These are phyloP conservation scores for Talaromyces pinophilus DNA, from an alignment of 2,329 filamentous ascomycete species.

Conservation along the genomic window DNA sequence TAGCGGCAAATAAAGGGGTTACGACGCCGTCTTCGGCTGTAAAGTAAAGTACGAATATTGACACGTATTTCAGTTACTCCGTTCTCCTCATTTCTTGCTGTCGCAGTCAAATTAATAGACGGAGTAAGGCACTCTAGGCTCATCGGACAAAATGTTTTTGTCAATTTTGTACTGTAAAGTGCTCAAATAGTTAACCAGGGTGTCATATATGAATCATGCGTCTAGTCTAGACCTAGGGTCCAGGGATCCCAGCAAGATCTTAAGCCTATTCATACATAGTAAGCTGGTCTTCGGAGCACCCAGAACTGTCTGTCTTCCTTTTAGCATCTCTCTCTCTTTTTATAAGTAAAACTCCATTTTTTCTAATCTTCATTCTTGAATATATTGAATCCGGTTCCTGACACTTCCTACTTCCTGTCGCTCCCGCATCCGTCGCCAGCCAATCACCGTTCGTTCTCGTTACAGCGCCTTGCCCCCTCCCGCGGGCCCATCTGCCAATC, in stretches of 20 bases:
- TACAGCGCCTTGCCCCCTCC: conserved; percentile 11
- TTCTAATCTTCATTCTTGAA: neutral
- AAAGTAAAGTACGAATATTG: neutral
- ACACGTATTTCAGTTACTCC: conserved; percentile 3
- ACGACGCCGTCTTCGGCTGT: neutral
- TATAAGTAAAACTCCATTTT: neutral
- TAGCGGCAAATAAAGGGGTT: conserved; percentile 6
- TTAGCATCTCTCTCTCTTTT: neutral
- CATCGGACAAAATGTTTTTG: neutral
- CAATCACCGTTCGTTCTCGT: neutral
- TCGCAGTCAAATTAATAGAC: neutral
- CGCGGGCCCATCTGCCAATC: neutral
- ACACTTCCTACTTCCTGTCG: neutral
- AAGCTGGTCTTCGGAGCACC: neutral
- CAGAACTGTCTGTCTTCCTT: neutral
- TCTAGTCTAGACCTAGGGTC: neutral
- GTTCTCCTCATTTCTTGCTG: neutral
- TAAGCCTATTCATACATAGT: neutral
- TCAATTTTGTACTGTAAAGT: neutral
- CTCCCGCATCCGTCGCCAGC: conserved; percentile 1
- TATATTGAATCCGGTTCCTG: conserved; percentile 5
- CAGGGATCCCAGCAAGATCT: neutral
- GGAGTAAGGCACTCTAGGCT: neutral
- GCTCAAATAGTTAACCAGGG: too few relatives aligned
- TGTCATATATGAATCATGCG: conserved; percentile 5